Base-by-base conservation (phyloP, 2,329 filamentous ascomycete species). In the Sclerotinia borealis region DNA sequence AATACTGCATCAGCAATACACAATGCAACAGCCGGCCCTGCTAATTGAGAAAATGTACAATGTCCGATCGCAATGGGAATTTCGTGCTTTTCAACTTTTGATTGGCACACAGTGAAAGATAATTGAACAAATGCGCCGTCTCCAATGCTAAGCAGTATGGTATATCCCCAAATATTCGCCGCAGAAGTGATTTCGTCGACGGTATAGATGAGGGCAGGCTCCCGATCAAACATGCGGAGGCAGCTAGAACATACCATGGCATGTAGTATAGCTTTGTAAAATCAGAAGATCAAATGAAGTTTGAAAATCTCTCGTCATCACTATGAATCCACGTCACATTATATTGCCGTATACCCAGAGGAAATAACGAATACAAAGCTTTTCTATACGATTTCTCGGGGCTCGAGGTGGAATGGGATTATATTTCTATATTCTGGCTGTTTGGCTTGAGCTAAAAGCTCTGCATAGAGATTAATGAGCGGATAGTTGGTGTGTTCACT, bases 241-340 rank as follows among this genome's bases (percentile, higher is more conserved):
- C 19, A 27, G 72, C 59, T 48, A 75, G 67, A 22, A 70, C 11
- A n/a, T 25, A 78, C 55, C 6, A 67, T 70, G 9, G 79, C 79
- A 37, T 75, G 73, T 6, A 65, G 47, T 36, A 79, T 71, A 43
- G 73, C 78, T 4, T 31, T 68, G 13, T 25, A 5, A n/a, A n/a
- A n/a, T n/a, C n/a, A n/a, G n/a, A n/a, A n/a, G n/a, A n/a, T n/a
- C n/a, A n/a, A n/a, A n/a, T n/a, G n/a, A n/a, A n/a, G n/a, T n/a
- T n/a, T n/a, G n/a, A n/a, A n/a, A n/a, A n/a, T n/a, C n/a, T n/a
- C n/a, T n/a, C n/a, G n/a, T n/a, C n/a, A n/a, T n/a, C n/a, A n/a
- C n/a, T n/a, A n/a, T n/a, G n/a, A n/a, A n/a, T n/a, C n/a, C n/a
- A n/a, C n/a, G n/a, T n/a, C n/a, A n/a, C n/a, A n/a, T n/a, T n/a